Base-by-base conservation (phyloP, 192 early-diverging fungal genomes). In the Lunasporangiospora selenospora region DNA sequence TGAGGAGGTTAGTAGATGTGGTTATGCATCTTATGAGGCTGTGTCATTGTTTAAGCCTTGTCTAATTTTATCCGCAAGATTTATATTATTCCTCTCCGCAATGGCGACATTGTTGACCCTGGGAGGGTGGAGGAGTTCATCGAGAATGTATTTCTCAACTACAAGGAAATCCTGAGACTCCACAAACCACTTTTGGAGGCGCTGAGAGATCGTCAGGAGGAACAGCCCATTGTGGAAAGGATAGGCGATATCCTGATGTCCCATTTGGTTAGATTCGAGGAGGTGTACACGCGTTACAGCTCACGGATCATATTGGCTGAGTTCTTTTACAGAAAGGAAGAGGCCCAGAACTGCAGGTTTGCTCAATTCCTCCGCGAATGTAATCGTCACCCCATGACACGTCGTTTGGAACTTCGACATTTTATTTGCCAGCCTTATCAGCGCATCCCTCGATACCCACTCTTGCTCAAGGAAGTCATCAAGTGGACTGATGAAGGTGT, bases 221-320 rank as follows among this genome's bases (percentile, higher is more conserved):
- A 91, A 75, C 77, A 60, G 26, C 78, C 76, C 36, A 70, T 98
- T 13, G 89, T 96, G 18, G 83, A 90, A 59, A 78, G 81, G 47
- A 86, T 98, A 19, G 96, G 96, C 27, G 92, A 94, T 60, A 84
- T 96, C 19, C 81, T 98, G 30, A 49, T 92, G 21, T 51, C 77
- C 41, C 81, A 89, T 57, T 81, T 88, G 0, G 62, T 83, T 24
- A 75, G 83, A 63, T 86, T 95, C 32, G 58, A 62, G 24, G 80
- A 89, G 32, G 75, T 84, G 7, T 96, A 95, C 44, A 81, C 90
- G 24, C 80, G 81, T 15, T 98, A 98, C 75, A 91, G 92, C 32
- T 89, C 87, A 4, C 83, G 91, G 65, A 88, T 93, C 59, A 85
- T 85, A 3, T 82, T 90, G 48, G 87, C 91, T 38, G 89, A 91